These are phyloP conservation scores for Lodderomyces metapsilosis DNA, from an alignment of 1,139 yeast genomes.

Conservation along the genomic window DNA sequence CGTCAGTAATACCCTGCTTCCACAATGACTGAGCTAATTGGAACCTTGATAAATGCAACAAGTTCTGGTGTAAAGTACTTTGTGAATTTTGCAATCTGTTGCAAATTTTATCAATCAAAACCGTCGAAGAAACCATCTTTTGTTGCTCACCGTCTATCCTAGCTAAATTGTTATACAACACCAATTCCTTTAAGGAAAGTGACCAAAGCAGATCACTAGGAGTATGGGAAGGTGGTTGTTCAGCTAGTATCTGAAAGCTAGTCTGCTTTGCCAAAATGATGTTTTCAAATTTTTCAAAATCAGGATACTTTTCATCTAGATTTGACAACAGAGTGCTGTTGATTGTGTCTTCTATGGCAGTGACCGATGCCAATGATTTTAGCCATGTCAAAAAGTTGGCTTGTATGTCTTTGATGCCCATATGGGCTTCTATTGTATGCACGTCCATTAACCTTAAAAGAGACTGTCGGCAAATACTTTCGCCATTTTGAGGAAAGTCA, in stretches of 20 bases:
- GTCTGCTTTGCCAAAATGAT: conserved; percentile 40
- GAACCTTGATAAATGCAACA: conserved; percentile 35
- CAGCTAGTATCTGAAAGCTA: conserved; percentile 26
- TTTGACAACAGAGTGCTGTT: neutral
- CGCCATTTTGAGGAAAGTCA: conserved; percentile 24
- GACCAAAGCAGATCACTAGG: conserved; percentile 18
- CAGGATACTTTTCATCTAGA: conserved; percentile 13
- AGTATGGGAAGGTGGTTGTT: neutral
- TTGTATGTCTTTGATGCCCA: conserved; percentile 19
- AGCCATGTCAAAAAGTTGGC: conserved; percentile 26
- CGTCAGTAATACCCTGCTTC: conserved; percentile 52
- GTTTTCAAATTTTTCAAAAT: conserved; percentile 37
- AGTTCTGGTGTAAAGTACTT: conserved; percentile 9
- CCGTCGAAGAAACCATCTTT: conserved; percentile 49
- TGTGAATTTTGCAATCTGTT: conserved; percentile 17
- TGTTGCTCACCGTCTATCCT: conserved; percentile 39
- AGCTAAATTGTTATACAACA: conserved; percentile 39
- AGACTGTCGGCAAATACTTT: conserved; percentile 17
- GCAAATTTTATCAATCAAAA: conserved; percentile 41
- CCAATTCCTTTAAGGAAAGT: conserved; percentile 38
- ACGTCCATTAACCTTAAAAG: conserved; percentile 19
- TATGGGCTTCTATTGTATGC: conserved; percentile 10
- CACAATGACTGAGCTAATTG: conserved; percentile 59
- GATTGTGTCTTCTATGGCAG: conserved; percentile 11
- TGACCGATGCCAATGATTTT: conserved; percentile 35